A percentile compares a stretch with the other conserved stretches of the same genome.
phyloP scores from a whole-genome alignment of 768 basidiomycete species.

The Mycena vulgaris region DNA sequence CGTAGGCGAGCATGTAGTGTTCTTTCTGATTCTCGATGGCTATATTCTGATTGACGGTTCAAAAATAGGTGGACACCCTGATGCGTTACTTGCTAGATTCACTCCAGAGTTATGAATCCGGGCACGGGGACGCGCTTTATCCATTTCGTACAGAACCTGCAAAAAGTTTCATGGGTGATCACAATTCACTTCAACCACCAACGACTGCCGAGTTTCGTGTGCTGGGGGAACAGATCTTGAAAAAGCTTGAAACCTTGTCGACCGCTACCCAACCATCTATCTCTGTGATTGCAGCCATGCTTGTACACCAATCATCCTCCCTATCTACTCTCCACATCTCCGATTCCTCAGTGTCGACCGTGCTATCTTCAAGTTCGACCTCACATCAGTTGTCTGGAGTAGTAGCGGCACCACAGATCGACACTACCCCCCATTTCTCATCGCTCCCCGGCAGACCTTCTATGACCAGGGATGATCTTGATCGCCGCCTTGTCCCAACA shows the following conservation, averaged over 20 bases:
- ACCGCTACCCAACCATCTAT: slow-evolving; percentile 12
- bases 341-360: too few species aligned
- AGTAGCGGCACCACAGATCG: too few species aligned
- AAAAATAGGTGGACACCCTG: slow-evolving; percentile 50
- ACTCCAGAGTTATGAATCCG: slow-evolving; percentile 48
- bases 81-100: slow-evolving; percentile 54
- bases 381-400: too few species aligned
- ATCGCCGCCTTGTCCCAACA: background rate
- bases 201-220: slow-evolving; percentile 41
- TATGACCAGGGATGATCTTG: too few species aligned
- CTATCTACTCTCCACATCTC: too few species aligned
- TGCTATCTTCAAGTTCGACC: too few species aligned
- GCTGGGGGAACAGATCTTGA: background rate
- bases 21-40: background rate
- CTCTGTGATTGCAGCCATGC: background rate
- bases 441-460: too few species aligned
- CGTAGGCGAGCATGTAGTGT: slow-evolving; percentile 51
- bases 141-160: slow-evolving; percentile 41
- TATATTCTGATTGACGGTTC: background rate
- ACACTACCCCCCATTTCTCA: too few species aligned
- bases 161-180: slow-evolving; percentile 48
- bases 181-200: slow-evolving; percentile 28
- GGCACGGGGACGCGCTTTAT: slow-evolving; percentile 47
- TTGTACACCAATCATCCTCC: background rate
- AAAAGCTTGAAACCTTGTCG: too few species aligned